Conservation (phyloP, 345 rosid species). For the Brassica carinata region DNA sequence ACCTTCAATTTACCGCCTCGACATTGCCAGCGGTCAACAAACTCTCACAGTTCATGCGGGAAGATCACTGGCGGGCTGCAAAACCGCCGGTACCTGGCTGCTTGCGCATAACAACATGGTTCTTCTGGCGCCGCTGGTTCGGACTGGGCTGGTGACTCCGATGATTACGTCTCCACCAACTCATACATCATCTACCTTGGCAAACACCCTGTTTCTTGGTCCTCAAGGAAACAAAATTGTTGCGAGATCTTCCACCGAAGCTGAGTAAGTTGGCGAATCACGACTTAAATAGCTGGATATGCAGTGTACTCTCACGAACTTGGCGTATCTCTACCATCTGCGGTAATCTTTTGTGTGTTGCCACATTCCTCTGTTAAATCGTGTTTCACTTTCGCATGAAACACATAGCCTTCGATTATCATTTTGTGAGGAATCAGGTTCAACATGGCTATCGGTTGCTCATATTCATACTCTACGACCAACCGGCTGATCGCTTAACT, state of each 20-base stretch:
- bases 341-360: not conserved
- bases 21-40: not conserved
- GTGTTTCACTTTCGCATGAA: not conserved
- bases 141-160: not conserved
- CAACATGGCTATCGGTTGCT: not conserved
- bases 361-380: not conserved
- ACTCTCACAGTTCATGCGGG: not conserved
- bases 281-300: not conserved
- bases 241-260: not conserved
- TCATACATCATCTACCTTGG: not conserved
- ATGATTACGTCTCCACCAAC: not conserved
- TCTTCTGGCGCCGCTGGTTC: not conserved
- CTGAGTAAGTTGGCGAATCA: not conserved
- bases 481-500: not conserved
- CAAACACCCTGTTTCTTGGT: not conserved
- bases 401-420: not conserved
- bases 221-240: not conserved
- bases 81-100: not conserved
- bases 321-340: not conserved
- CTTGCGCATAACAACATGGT: not conserved
- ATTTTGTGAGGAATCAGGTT: not conserved
- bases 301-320: not conserved
- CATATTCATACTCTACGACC: not conserved
- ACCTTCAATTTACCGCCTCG: not conserved
- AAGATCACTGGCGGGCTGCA: not conserved